A percentile compares a stretch with the other conserved stretches of the same genome.
phyloP scores from a whole-genome alignment of 83 land plant species.

The Diphasiastrum complanatum region DNA sequence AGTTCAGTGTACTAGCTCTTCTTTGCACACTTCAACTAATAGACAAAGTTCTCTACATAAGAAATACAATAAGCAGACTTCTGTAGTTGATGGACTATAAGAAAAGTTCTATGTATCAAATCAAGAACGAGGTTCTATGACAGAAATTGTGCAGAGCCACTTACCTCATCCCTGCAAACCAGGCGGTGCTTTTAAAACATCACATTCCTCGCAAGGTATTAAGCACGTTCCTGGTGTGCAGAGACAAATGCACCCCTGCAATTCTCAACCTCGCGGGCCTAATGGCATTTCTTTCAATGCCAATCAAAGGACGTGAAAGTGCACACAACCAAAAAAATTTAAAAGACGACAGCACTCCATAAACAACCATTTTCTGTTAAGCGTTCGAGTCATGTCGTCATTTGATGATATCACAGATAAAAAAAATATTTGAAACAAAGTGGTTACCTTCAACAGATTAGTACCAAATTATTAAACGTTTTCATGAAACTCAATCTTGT shows the following conservation, averaged over 20 bases:
- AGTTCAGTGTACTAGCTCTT: background rate
- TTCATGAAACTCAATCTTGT: background rate
- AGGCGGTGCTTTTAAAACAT: conserved; percentile 13
- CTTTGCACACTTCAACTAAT: background rate
- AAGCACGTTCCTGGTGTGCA: conserved; percentile 19
- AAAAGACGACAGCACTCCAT: background rate
- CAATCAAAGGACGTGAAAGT: background rate
- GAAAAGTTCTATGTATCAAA: background rate
- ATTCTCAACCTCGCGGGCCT: background rate
- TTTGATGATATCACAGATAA: too few species aligned
- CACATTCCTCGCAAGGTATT: background rate
- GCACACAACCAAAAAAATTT: background rate
- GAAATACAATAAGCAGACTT: too few species aligned
- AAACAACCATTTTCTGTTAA: too few species aligned
- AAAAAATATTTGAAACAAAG: too few species aligned
- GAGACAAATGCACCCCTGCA: too few species aligned
- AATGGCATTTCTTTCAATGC: background rate
- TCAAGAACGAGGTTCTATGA: background rate
- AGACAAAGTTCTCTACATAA: too few species aligned
- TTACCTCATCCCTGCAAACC: conserved; percentile 19
- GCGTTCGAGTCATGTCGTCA: too few species aligned
- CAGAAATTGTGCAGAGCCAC: conserved; percentile 4
- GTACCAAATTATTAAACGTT: background rate
- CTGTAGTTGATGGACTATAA: too few species aligned
- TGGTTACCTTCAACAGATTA: too few species aligned